Conservation (phyloP, 768 basidiomycete genomes). For the Amanita fuliginea region DNA sequence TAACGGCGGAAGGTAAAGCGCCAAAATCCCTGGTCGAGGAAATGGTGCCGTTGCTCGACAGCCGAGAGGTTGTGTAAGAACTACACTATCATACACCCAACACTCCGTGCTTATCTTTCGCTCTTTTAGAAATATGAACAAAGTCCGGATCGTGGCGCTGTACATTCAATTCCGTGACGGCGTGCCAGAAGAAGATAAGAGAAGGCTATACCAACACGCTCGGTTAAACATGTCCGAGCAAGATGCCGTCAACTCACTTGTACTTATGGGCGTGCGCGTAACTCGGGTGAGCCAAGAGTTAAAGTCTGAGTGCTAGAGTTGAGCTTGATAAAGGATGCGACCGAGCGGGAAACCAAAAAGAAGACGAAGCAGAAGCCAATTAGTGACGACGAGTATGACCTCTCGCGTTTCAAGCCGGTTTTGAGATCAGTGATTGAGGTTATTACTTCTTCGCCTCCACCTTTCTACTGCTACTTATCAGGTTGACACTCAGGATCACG, state of each 20-base stretch:
- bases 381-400: slow-evolving; percentile 91
- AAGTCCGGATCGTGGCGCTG: slow-evolving; percentile 92
- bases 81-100: neutral
- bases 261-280: slow-evolving; percentile 74
- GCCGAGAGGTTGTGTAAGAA: slow-evolving; percentile 69
- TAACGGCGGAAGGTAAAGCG: slow-evolving; percentile 86
- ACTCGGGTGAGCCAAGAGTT: slow-evolving; percentile 47
- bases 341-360: slow-evolving; percentile 73
- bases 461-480: neutral
- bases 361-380: slow-evolving; percentile 58
- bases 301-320: neutral
- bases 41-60: slow-evolving; percentile 94
- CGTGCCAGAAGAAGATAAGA: slow-evolving; percentile 95
- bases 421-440: slow-evolving; percentile 81
- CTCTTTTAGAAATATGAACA: slow-evolving; percentile 63
- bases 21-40: slow-evolving; percentile 94
- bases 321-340: slow-evolving; percentile 38
- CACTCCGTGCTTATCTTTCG: neutral
- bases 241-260: slow-evolving; percentile 85
- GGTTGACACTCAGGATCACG: slow-evolving; percentile 56
- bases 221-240: slow-evolving; percentile 79
- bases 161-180: slow-evolving; percentile 95
- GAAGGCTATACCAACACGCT: slow-evolving; percentile 92
- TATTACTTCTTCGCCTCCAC: slow-evolving; percentile 3
- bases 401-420: slow-evolving; percentile 86